Base-by-base conservation (phyloP, 2,329 filamentous ascomycete genomes). In the Colletotrichum plurivorum region DNA sequence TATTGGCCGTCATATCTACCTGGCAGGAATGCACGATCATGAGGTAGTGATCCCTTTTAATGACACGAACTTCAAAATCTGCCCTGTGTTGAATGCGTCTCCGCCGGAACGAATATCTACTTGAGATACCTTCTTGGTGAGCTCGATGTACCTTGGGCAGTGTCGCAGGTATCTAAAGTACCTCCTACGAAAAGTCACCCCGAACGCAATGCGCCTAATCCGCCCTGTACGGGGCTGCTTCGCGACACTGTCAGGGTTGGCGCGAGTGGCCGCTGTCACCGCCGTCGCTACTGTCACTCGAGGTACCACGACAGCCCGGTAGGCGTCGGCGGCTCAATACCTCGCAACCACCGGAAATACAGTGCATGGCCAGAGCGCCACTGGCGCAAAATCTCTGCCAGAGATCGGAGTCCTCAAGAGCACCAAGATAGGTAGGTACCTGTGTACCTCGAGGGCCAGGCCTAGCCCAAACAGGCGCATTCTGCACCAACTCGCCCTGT, bases 321-420 rank as follows among this genome's bases (percentile, higher is more conserved):
- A 36, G 51, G 62, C 39, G 51, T n/a, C 51, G 51, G 66, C 66
- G 62, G 66, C 51, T 69, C 66, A 54, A 41, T 53, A 18, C 62
- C 49, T 54, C 43, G 62, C 55, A 66, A 60, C 51, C 49, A 54
- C 36, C 27, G 39, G 13, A 56, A 60, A 60, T 22, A 66, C 62
- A 61, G 55, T 66, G 62, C 62, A 60, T 69, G 43, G 56, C 39
- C 27, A 49, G 27, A 51, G 36, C 55, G 51, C 25, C 56, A 54
- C 55, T 53, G 53, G 65, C 54, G 66, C 66, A 66, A 66, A 56
- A 66, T 69, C 51, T 66, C 43, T 56, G 55, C 54, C 20, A 51
- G 41, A 55, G 60, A 51, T 66, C 49, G 45, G 62, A 67, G 67
- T 69, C 63, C 61, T 67, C 51, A 53, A 55, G 31, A 43, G 51